phyloP scores from a whole-genome alignment of 176 grass and related monocot genomes.

The Aegilops longissima region DNA sequence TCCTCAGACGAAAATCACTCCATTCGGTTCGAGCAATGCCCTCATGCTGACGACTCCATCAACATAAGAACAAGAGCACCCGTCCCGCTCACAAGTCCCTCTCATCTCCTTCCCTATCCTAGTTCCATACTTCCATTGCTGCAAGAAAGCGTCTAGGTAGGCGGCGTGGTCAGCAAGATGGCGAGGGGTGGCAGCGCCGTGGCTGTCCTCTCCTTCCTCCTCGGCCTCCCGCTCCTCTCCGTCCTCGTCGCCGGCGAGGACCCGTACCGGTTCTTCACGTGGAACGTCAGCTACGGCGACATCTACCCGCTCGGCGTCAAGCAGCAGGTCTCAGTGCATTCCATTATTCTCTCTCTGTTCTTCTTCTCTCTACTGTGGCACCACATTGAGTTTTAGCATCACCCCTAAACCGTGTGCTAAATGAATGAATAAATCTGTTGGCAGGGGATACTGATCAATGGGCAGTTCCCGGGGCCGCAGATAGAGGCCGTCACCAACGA shows the following conservation, averaged over 20 bases:
- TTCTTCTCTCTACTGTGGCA: neutral
- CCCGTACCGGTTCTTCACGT: constrained; percentile 94
- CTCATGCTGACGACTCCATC: constrained; percentile 25
- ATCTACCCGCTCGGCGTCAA: constrained; percentile 86
- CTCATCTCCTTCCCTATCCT: neutral
- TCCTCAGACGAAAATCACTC: constrained; percentile 11
- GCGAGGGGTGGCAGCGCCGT: constrained; percentile 20
- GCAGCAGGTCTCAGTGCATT: constrained; percentile 54
- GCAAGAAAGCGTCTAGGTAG: neutral
- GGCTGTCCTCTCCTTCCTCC: neutral
- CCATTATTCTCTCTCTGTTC: neutral
- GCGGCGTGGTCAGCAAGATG: constrained; percentile 12
- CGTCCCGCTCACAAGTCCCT: neutral
- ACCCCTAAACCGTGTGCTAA: neutral
- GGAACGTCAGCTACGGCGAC: constrained; percentile 77
- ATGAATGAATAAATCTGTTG: neutral
- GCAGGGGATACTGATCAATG: constrained; percentile 92
- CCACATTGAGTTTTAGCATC: neutral
- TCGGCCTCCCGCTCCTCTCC: constrained; percentile 13
- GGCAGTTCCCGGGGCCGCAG: constrained; percentile 89
- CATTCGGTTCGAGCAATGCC: neutral
- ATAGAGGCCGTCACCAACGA: constrained; percentile 94
- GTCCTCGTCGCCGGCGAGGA: constrained; percentile 54
- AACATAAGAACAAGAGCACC: neutral
- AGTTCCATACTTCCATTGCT: neutral